A percentile compares a stretch with the other conserved stretches of the same genome.
Conservation (phyloP, 352 stramenopile species). For the Globisporangium abappressorium region DNA sequence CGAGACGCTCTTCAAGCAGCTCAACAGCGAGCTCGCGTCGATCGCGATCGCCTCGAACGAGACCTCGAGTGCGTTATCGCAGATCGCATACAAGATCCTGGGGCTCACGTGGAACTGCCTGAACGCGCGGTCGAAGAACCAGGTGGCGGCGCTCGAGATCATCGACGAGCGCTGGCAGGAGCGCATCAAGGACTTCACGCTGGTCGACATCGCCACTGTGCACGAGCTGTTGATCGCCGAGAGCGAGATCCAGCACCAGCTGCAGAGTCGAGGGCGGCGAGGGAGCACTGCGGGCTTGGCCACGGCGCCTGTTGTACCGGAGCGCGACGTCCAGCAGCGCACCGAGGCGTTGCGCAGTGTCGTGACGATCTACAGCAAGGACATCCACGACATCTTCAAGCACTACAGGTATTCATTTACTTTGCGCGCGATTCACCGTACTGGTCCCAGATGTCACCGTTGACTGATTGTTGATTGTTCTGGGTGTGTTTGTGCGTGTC, state of each 20-base stretch:
- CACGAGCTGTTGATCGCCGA: slow-evolving; percentile 58
- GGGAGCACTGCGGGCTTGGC: slow-evolving; percentile 17
- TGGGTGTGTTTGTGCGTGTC: not conserved
- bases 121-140: slow-evolving; percentile 29
- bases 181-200: slow-evolving; percentile 56
- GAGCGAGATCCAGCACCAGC: slow-evolving; percentile 26
- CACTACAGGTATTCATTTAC: slow-evolving; percentile 57
- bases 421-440: not conserved
- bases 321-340: slow-evolving; percentile 53
- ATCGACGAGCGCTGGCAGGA: slow-evolving; percentile 69
- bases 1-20: slow-evolving; percentile 73
- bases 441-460: not conserved
- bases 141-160: slow-evolving; percentile 33
- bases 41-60: slow-evolving; percentile 78
- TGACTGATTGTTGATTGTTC: not conserved
- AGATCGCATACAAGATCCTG: slow-evolving; percentile 69
- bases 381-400: slow-evolving; percentile 82
- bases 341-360: slow-evolving; percentile 51
- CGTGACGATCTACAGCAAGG: slow-evolving; percentile 63
- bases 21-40: slow-evolving; percentile 56
- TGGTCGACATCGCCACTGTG: slow-evolving; percentile 43
- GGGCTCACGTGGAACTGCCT: slow-evolving; percentile 64
- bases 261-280: slow-evolving; percentile 15
- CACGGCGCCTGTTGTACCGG: slow-evolving; percentile 40
- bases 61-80: slow-evolving; percentile 52